These are phyloP conservation scores for Akanthomyces lecanii DNA, from an alignment of 2,329 filamentous ascomycete genomes.

Conservation along the genomic window DNA sequence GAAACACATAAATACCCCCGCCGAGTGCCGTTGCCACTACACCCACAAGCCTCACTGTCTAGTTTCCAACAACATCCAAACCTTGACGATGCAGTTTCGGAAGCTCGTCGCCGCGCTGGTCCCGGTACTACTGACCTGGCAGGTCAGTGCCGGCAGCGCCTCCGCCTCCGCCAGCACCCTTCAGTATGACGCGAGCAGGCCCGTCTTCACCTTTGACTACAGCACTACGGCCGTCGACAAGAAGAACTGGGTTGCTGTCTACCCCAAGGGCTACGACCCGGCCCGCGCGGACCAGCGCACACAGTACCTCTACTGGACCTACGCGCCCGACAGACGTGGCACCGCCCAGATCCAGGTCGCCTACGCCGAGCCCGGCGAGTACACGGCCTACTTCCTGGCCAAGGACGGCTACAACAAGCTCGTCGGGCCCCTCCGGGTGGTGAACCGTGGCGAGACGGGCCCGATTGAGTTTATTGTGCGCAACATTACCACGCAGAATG, in stretches of 20 bases:
- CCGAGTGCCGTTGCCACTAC: not conserved
- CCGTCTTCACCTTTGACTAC: slow-evolving; percentile 23
- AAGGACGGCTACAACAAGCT: slow-evolving; percentile 6
- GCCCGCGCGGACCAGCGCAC: slow-evolving; percentile 16
- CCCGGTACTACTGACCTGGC: not conserved
- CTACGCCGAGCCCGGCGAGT: not conserved
- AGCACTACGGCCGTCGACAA: slow-evolving; percentile 18
- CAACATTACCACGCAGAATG: slow-evolving; percentile 33
- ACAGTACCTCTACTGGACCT: slow-evolving; percentile 23
- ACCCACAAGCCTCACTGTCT: not conserved
- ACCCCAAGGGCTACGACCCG: slow-evolving; percentile 21
- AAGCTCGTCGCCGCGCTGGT: not conserved
- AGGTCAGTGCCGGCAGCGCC: slow-evolving; percentile 1
- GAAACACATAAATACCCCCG: not conserved
- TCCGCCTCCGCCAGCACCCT: slow-evolving; percentile 1
- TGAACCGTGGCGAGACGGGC: slow-evolving; percentile 14
- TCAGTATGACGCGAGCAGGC: not conserved
- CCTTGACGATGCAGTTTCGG: not conserved
- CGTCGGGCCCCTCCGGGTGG: not conserved
- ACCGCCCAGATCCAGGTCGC: slow-evolving; percentile 16
- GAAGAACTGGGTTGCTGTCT: slow-evolving; percentile 27
- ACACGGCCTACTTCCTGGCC: slow-evolving; percentile 9
- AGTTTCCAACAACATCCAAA: not conserved
- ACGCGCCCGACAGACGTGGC: slow-evolving; percentile 20
- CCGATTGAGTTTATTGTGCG: slow-evolving; percentile 28